Base-by-base conservation (phyloP, 768 basidiomycete genomes). In the Epithele typhae region DNA sequence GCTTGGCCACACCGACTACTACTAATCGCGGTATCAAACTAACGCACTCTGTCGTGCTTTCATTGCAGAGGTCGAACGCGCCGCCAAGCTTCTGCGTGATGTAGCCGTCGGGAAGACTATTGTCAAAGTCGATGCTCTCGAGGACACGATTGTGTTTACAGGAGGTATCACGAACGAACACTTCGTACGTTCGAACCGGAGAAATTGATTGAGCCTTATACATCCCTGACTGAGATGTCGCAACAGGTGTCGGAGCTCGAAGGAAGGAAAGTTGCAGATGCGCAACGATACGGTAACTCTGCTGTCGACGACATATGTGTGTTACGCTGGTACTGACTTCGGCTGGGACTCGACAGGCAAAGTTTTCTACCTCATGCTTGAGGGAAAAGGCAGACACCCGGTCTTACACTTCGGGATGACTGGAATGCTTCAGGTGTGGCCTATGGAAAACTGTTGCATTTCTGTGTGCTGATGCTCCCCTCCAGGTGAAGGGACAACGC, bases 371-470 rank as follows among this genome's bases (percentile, higher is more conserved):
- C 61, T 90, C 10, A 71, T 74, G 36, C 70, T 90, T 3, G 74
- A 77, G 24, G 84, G 84, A 6, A 49, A 66, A 12, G 86, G 84
- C 0, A 71, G 69, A 56, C 61, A 77, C 52, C 87, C 87, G 3
- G 81, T 89, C 3, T 64, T 89, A 39, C 87, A 90, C 59, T 87
- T 90, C 54, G 88, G 87, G 2, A 91, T 90, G 88, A 89, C 87
- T 1, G 87, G 87, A n/a, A 84, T 81, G 78, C 68, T 90, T 25
- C 81, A 84, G 67, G 83, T 79, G 42, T 25, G 60, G 12, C 19
- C 10, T 17, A 14, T 37, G 3, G 2, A 32, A 9, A 4, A 1
- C 15, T 15, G 10, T 0, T 5, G 9, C 15, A 5, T 4, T 8
- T 18, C 21, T 6, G 2, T 27, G 25, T 18, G 25, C 37, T 19